Evolutionary conservation across 345 rosid genomes (phyloP).

Genomic region (Arabidopsis suecica): DNA sequence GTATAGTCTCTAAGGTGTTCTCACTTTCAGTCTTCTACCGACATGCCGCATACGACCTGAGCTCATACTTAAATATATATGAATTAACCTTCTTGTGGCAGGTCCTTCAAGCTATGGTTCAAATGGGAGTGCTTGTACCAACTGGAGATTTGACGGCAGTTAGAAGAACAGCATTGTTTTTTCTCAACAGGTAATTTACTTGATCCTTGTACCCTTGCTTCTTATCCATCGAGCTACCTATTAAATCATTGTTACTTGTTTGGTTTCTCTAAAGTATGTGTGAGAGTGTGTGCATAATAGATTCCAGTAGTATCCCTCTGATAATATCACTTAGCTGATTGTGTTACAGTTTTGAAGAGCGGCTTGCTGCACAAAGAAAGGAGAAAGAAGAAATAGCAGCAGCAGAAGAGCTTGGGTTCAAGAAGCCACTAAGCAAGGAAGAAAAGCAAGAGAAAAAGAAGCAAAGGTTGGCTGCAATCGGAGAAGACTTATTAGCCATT

Average conservation of each 20-base stretch:
- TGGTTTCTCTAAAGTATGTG: slow-evolving; percentile 4
- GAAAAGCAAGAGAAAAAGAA: slow-evolving; percentile 93
- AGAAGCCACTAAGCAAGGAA: slow-evolving; percentile 82
- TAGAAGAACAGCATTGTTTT: slow-evolving; percentile 91
- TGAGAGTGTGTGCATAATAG: slow-evolving; percentile 4
- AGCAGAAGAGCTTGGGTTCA: slow-evolving; percentile 78
- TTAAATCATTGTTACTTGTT: not conserved
- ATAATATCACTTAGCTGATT: slow-evolving; percentile 4
- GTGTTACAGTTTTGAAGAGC: slow-evolving; percentile 84
- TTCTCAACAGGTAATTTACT: slow-evolving; percentile 77
- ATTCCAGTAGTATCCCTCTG: slow-evolving; percentile 1
- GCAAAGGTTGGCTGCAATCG: slow-evolving; percentile 97
- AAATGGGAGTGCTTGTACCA: slow-evolving; percentile 99
- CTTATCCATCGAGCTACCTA: not conserved
- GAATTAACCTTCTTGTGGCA: slow-evolving; percentile 28
- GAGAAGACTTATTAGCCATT: slow-evolving; percentile 94
- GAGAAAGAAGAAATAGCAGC: slow-evolving; percentile 91
- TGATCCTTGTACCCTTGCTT: slow-evolving; percentile 1
- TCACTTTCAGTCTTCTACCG: slow-evolving; percentile 8
- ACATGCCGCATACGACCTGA: slow-evolving; percentile 22
- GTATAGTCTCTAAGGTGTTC: slow-evolving; percentile 44
- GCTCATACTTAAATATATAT: slow-evolving; percentile 19
- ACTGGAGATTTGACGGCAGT: slow-evolving; percentile 98
- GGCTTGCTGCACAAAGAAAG: slow-evolving; percentile 87
- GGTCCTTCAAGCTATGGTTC: slow-evolving; percentile 94